Percentiles rank a stretch among this genome's conserved stretches.
Evolutionary conservation across 2,329 filamentous ascomycete species (phyloP).

Genomic region (Balansia obtecta): DNA sequence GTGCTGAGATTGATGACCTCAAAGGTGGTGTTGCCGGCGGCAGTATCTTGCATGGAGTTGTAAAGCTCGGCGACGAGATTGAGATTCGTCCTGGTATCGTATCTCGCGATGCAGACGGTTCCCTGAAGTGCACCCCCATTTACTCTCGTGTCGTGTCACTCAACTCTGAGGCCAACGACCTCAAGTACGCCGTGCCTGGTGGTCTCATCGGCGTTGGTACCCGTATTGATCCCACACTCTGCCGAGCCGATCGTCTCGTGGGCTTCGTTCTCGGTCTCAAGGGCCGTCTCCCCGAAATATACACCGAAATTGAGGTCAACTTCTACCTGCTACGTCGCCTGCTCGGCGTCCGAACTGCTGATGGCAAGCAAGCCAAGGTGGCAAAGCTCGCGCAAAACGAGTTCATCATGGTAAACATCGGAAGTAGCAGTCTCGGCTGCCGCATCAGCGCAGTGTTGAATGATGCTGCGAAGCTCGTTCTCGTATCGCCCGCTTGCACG

Average conservation of each 20-base stretch:
- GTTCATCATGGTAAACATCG: conserved; percentile 99
- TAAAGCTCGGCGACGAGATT: conserved; percentile 96
- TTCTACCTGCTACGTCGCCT: conserved; percentile 94
- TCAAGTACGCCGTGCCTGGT: conserved; percentile 96
- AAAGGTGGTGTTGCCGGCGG: conserved; percentile 98
- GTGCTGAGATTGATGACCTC: conserved; percentile 94
- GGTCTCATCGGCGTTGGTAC: conserved; percentile 98
- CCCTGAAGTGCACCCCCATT: conserved; percentile 93
- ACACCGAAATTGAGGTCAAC: conserved; percentile 97
- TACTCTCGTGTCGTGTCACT: conserved; percentile 90
- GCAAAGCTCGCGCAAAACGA: conserved; percentile 97
- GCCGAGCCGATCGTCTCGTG: conserved; percentile 96
- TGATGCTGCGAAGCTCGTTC: conserved; percentile 86
- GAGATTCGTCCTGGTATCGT: conserved; percentile 99
- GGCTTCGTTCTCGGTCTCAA: conserved; percentile 95
- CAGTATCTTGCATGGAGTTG: conserved; percentile 86
- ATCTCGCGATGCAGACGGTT: conserved; percentile 83
- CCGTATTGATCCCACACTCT: conserved; percentile 91
- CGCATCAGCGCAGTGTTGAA: conserved; percentile 94
- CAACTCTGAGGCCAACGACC: conserved; percentile 94
- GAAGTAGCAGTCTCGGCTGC: conserved; percentile 77
- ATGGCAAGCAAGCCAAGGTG: conserved; percentile 99
- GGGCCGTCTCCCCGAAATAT: conserved; percentile 88
- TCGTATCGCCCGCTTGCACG: conserved; percentile 91
- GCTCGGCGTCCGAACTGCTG: conserved; percentile 91